Percentiles rank a stretch among this genome's conserved stretches.
These are phyloP conservation scores for Aspergillus avenaceus DNA, from an alignment of 495 filamentous ascomycete species.

Conservation along the genomic window DNA sequence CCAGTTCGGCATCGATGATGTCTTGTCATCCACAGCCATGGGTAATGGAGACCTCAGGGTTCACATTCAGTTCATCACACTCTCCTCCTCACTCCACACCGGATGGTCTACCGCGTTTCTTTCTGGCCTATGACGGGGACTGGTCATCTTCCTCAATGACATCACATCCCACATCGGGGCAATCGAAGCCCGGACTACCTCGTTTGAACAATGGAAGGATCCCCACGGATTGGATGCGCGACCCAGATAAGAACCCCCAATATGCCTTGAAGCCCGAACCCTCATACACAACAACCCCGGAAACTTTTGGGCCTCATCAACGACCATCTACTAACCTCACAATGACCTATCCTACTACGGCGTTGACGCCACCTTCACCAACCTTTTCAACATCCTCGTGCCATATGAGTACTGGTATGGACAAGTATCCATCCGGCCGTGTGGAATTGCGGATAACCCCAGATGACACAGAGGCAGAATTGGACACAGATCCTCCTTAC, in stretches of 20 bases:
- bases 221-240: constrained; percentile 10
- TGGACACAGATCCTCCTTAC: constrained; percentile 61
- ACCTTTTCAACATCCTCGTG: constrained; percentile 20
- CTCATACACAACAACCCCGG: constrained; percentile 6
- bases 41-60: constrained; percentile 7
- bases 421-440: constrained; percentile 2
- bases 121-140: constrained; percentile 2
- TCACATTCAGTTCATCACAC: constrained; percentile 11
- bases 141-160: constrained; percentile 10
- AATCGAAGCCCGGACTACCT: constrained; percentile 12
- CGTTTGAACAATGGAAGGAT: constrained; percentile 4
- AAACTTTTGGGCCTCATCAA: constrained; percentile 4
- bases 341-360: constrained; percentile 6
- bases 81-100: constrained; percentile 6
- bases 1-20: constrained; percentile 17
- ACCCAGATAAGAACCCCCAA: not conserved
- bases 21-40: constrained; percentile 17
- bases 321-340: constrained; percentile 4
- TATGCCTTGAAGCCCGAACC: constrained; percentile 1
- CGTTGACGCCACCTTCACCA: constrained; percentile 18
- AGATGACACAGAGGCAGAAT: constrained; percentile 27
- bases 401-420: constrained; percentile 15
- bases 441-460: constrained; percentile 15
- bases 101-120: constrained; percentile 14
- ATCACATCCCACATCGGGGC: constrained; percentile 8